These are phyloP conservation scores for Xylaria sp. DNA, from an alignment of 2,329 filamentous ascomycete genomes.

Conservation along the genomic window DNA sequence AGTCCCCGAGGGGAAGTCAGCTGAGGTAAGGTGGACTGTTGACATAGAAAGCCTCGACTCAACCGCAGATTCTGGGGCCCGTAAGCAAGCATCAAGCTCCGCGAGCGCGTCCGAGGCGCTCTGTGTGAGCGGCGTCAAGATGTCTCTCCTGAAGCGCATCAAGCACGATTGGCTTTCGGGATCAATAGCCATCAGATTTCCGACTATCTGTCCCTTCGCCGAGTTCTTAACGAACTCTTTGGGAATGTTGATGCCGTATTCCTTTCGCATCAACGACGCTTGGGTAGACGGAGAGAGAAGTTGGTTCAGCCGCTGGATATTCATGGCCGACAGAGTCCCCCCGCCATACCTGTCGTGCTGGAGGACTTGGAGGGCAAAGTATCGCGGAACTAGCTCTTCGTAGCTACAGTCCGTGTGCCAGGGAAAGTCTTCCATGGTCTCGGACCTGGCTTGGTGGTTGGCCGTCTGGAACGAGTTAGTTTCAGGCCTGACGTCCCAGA, in stretches of 20 bases:
- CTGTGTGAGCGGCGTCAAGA: too few species aligned
- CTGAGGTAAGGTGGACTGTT: not conserved
- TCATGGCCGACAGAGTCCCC: constrained; percentile 25
- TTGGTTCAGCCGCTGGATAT: constrained; percentile 16
- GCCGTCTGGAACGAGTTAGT: constrained; percentile 45
- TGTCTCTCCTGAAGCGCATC: too few species aligned
- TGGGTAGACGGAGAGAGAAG: constrained; percentile 11
- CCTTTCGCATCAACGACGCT: constrained; percentile 12
- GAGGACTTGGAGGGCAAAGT: constrained; percentile 56
- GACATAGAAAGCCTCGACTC: not conserved
- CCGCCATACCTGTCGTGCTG: constrained; percentile 49
- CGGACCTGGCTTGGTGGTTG: constrained; percentile 52
- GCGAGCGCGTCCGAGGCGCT: too few species aligned
- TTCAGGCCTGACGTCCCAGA: constrained; percentile 54
- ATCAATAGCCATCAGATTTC: too few species aligned
- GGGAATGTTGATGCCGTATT: constrained; percentile 21
- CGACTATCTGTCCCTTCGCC: too few species aligned
- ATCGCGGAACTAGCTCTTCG: constrained; percentile 50
- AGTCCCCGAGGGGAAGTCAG: constrained; percentile 44
- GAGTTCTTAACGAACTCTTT: constrained; percentile 16
- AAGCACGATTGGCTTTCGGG: too few species aligned
- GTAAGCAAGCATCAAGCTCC: too few species aligned
- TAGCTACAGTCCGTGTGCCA: constrained; percentile 60
- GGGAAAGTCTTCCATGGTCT: constrained; percentile 56
- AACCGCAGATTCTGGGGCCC: too few species aligned